Evolutionary conservation across 331 rosid species (phyloP).

Genomic region (Spiraea crenata): DNA sequence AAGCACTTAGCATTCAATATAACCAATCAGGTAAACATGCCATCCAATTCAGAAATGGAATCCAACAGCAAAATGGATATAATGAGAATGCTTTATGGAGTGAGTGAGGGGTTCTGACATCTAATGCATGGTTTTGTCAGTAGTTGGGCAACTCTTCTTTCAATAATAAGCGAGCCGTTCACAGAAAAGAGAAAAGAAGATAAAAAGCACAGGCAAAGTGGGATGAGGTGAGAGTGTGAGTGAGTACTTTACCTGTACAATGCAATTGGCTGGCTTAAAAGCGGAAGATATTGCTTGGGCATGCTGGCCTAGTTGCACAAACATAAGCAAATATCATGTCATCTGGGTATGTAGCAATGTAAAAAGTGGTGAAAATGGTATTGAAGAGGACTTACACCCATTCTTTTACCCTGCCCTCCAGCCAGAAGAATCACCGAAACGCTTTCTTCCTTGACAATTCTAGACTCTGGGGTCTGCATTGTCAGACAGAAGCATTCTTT

Average conservation of each 20-base stretch:
- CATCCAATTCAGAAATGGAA: neutral
- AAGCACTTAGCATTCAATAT: neutral
- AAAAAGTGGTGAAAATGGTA: neutral
- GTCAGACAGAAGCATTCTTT: neutral
- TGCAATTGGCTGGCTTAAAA: constrained; percentile 87
- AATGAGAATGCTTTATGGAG: neutral
- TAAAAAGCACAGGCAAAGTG: constrained; percentile 1
- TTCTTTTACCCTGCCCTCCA: constrained; percentile 85
- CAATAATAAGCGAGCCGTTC: neutral
- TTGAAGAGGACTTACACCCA: constrained; percentile 59
- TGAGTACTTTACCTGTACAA: constrained; percentile 56
- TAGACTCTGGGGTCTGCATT: constrained; percentile 21
- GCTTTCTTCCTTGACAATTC: constrained; percentile 45
- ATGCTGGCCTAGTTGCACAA: constrained; percentile 61
- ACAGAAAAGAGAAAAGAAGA: constrained; percentile 5
- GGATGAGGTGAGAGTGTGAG: neutral
- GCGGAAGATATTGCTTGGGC: constrained; percentile 99
- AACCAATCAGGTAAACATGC: neutral
- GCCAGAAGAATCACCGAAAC: constrained; percentile 79
- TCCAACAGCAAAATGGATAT: neutral
- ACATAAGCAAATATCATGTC: constrained; percentile 23
- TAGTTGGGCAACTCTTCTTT: neutral
- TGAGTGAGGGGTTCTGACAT: neutral
- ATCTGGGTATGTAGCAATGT: constrained; percentile 3
- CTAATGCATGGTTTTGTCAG: neutral